Conservation (phyloP, 371 early-diverging fungal genomes). For the Actinomucor elegans region DNA sequence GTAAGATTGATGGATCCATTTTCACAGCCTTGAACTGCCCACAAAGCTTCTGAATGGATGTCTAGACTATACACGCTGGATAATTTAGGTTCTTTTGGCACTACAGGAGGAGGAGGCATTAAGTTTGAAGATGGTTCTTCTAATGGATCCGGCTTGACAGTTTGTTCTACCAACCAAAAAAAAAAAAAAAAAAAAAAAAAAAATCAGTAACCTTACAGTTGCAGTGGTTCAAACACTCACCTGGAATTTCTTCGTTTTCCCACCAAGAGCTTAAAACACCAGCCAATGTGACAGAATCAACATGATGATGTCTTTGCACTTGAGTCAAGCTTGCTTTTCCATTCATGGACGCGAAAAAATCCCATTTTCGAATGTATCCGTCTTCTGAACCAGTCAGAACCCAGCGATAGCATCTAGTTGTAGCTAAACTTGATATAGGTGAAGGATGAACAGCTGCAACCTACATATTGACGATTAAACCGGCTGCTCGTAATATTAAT, state of each 20-base stretch:
- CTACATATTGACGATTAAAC: no score
- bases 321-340: conserved; percentile 83
- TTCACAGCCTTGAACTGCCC: conserved; percentile 81
- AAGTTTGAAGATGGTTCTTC: conserved; percentile 6
- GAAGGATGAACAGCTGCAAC: conserved; percentile 75
- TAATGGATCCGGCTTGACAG: conserved; percentile 12
- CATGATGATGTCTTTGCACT: conserved; percentile 80
- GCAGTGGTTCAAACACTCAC: conserved; percentile 6
- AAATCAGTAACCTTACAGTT: no score
- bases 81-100: conserved; percentile 51
- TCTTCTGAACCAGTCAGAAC: conserved; percentile 92
- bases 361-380: conserved; percentile 92
- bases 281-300: conserved; percentile 84
- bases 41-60: conserved; percentile 90
- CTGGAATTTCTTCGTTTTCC: conserved; percentile 83
- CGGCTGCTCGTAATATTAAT: background rate
- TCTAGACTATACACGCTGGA: conserved; percentile 92
- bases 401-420: conserved; percentile 88
- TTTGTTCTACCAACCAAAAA: no score
- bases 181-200: no score
- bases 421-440: conserved; percentile 72
- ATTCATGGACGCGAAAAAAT: conserved; percentile 84
- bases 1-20: conserved; percentile 86
- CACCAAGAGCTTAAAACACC: conserved; percentile 89
- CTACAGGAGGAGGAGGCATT: conserved; percentile 7